Evolutionary conservation across 2,329 filamentous ascomycete species (phyloP), one percentile per base, ranked within the genome.

Genomic region (Hymenoscyphus occultus): DNA sequence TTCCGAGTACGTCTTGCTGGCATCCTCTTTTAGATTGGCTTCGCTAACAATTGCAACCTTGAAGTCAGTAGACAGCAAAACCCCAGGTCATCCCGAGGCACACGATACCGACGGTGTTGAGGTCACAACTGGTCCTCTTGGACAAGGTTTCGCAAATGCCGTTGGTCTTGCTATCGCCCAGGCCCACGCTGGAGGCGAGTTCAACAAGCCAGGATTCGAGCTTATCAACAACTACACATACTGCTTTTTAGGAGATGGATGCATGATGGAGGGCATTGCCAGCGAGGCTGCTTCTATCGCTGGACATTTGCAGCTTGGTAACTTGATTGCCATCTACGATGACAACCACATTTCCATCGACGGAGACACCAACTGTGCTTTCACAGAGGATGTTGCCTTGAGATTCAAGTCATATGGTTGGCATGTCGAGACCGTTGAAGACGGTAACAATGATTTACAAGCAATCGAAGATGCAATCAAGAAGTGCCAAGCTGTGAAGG

Each of bases 281-380:
- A 87, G 87, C 77, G 95, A 99, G 84, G 94, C 95, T 75, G 92
- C 86, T 73, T 97, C 93, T 67, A 86, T 93, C 73, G 95, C 95
- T 73, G 95, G 95, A 77, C 95, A 99, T 84, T 86, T 98, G 80
- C 91, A 98, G 86, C 88, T 99, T 71, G 95, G 94, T 78, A 99
- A 98, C 86, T 85, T 99, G 76, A 98, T 98, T 81, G 88, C 87
- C 80, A 86, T 99, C 81, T 99, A 94, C 81, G 95, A 99, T 78
- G 95, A 99, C 85, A 99, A 99, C 87, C 91, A 97, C 80, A 98
- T 99, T 77, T 96, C 85, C 75, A 89, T 88, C 77, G 95, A 99
- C 77, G 95, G 95, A 80, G 90, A 97, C 84, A 98, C 91, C 82
- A 95, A 95, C 83, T 89, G 87, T 77, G 90, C 95, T 72, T 98